A percentile compares a stretch with the other conserved stretches of the same genome.
phyloP scores from a whole-genome alignment of 371 early-diverging fungal genomes.

The Actinomortierella ambigua region DNA sequence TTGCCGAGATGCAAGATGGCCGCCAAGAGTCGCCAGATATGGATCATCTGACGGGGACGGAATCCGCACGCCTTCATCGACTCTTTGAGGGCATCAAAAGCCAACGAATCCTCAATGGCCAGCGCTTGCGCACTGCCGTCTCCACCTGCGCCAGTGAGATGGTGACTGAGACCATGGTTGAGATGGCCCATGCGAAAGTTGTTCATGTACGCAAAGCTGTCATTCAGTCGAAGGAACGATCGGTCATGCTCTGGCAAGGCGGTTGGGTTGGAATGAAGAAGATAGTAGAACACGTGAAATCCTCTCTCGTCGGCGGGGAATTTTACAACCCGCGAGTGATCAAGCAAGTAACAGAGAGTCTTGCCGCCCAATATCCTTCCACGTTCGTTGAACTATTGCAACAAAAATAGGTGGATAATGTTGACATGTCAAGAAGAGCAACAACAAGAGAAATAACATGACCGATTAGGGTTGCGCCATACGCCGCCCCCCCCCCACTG shows the following conservation, averaged over 20 bases:
- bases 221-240: conserved; percentile 49
- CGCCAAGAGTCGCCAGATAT: conserved; percentile 72
- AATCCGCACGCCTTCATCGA: conserved; percentile 81
- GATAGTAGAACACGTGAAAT: conserved; percentile 91
- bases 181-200: conserved; percentile 25
- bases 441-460: background rate
- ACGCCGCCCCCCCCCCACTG: background rate
- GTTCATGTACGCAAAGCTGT: conserved; percentile 48
- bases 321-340: conserved; percentile 75
- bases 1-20: conserved; percentile 85
- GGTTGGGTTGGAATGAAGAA: conserved; percentile 51
- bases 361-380: conserved; percentile 90
- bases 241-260: conserved; percentile 49
- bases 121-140: conserved; percentile 48
- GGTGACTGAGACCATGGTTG: too few species aligned
- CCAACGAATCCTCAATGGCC: conserved; percentile 52
- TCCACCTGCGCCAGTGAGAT: conserved; percentile 1
- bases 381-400: conserved; percentile 73
- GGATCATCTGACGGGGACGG: conserved; percentile 70
- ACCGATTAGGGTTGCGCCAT: background rate
- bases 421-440: background rate
- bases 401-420: background rate
- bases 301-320: conserved; percentile 73
- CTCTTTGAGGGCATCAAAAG: conserved; percentile 70
- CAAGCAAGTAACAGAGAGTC: conserved; percentile 85